Evolutionary conservation across 2,329 filamentous ascomycete species (phyloP).

Genomic region (Rutstroemia sp.): DNA sequence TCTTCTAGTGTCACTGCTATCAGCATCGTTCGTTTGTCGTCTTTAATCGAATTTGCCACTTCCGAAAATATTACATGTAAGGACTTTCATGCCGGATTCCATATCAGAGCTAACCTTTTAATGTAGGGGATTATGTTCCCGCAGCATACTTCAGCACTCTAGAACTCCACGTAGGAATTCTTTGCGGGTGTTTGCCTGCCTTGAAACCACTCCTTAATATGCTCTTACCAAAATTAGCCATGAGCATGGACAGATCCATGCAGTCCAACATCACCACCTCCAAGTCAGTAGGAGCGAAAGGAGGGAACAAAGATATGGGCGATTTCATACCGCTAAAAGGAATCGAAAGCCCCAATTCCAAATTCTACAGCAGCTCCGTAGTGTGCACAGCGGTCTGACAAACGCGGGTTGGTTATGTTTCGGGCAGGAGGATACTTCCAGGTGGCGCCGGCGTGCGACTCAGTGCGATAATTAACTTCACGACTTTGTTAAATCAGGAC

Average conservation of each 20-base stretch:
- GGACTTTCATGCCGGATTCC: neutral
- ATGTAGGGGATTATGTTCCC: neutral
- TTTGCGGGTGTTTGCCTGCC: neutral
- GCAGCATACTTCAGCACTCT: neutral
- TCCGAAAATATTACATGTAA: neutral
- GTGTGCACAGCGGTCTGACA: neutral
- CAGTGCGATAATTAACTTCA: neutral
- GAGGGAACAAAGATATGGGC: neutral
- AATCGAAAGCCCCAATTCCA: neutral
- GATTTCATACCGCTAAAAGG: neutral
- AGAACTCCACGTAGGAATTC: neutral
- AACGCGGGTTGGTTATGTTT: neutral
- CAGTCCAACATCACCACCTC: neutral
- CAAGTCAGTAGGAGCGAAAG: neutral
- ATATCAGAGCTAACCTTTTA: neutral
- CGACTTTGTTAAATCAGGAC: no score
- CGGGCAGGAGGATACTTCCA: neutral
- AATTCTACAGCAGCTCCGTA: neutral
- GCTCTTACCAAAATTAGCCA: neutral
- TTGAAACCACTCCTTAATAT: neutral
- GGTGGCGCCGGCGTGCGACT: neutral
- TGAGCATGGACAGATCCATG: neutral
- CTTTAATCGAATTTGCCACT: neutral
- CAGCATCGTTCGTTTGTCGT: neutral
- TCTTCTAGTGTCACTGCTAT: neutral